phyloP scores from a whole-genome alignment of 306 rosid genomes.

The Pyrus bretschneideri region DNA sequence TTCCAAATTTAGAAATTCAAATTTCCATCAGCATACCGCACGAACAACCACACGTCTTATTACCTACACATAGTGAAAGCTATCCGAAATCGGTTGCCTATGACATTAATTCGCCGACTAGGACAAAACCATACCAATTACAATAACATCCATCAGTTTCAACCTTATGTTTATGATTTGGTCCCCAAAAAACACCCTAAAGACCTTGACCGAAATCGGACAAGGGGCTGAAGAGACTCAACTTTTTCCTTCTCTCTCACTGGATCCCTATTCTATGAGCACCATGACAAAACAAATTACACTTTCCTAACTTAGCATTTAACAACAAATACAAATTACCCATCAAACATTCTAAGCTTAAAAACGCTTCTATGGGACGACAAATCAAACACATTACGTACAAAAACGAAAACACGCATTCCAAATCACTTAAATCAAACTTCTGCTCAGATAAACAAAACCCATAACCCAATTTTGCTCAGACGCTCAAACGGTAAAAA shows the following conservation, averaged over 20 bases:
- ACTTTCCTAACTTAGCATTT: not conserved
- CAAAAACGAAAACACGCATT: not conserved
- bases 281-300: not conserved
- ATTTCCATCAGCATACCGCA: not conserved
- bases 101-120: not conserved
- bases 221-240: not conserved
- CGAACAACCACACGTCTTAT: not conserved
- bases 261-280: not conserved
- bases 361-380: conserved; percentile 7
- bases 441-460: not conserved
- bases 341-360: not conserved
- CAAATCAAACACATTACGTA: conserved; percentile 37
- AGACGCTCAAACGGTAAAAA: not conserved
- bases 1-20: not conserved
- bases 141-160: not conserved
- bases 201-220: not conserved
- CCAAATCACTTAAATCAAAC: not conserved
- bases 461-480: not conserved
- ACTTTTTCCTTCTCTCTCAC: not conserved
- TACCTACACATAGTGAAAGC: not conserved
- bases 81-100: not conserved
- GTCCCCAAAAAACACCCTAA: not conserved
- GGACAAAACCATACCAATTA: not conserved
- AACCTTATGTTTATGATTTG: not conserved
- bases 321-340: not conserved